Percentiles rank a stretch among this genome's conserved stretches.
Conservation (phyloP, 2,329 filamentous ascomycete species). For the Pyrenochaeta sp. region DNA sequence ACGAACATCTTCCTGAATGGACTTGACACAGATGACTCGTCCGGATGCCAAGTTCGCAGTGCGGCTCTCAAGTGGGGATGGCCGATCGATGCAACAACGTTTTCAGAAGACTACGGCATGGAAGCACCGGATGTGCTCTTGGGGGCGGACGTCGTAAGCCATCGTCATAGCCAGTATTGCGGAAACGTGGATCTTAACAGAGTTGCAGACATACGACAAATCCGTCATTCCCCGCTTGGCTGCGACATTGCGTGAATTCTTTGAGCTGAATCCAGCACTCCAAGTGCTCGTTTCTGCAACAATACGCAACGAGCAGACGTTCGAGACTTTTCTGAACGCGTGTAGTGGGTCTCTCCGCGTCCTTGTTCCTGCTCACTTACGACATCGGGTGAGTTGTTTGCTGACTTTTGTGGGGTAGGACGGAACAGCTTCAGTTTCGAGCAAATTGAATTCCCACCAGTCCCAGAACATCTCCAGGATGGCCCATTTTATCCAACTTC, state of each 20-base stretch:
- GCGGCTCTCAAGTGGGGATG: constrained; percentile 72
- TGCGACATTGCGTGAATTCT: constrained; percentile 69
- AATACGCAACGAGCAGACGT: constrained; percentile 74
- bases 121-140: constrained; percentile 68
- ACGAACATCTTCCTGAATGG: constrained; percentile 75
- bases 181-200: constrained; percentile 23
- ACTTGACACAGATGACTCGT: constrained; percentile 59
- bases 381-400: constrained; percentile 32
- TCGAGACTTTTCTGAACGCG: constrained; percentile 67
- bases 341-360: constrained; percentile 60
- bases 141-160: constrained; percentile 73
- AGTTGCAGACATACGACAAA: constrained; percentile 71
- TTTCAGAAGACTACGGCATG: constrained; percentile 62
- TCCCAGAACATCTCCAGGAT: constrained; percentile 55
- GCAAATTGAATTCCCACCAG: constrained; percentile 41
- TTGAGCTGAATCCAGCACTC: constrained; percentile 64
- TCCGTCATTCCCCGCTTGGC: constrained; percentile 70
- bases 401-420: constrained; percentile 51
- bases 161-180: constrained; percentile 11
- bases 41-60: constrained; percentile 50
- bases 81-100: constrained; percentile 64
- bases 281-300: constrained; percentile 74
- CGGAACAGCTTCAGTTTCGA: constrained; percentile 48
- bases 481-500: constrained; percentile 71
- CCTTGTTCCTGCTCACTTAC: constrained; percentile 27